Conservation (phyloP, 805 yeast species). For the Isabelozyma gotoi region DNA sequence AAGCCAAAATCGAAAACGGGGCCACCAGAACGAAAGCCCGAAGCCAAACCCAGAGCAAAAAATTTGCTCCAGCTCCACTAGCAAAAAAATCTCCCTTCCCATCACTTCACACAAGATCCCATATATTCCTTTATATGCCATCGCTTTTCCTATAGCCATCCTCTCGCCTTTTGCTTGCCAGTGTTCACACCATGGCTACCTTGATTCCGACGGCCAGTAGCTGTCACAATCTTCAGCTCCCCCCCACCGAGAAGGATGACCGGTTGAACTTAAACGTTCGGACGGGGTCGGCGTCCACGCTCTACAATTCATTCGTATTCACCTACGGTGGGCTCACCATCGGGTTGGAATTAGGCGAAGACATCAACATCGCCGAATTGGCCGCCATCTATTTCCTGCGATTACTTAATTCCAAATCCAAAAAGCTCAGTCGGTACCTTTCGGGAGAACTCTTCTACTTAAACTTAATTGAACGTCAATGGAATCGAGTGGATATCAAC, state of each 20-base stretch:
- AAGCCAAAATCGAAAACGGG: too few species aligned
- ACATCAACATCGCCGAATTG: slow-evolving; percentile 40
- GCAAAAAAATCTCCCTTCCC: too few species aligned
- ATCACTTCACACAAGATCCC: too few species aligned
- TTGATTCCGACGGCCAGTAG: slow-evolving; percentile 63
- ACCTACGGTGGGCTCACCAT: slow-evolving; percentile 69
- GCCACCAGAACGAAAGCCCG: too few species aligned
- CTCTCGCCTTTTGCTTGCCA: too few species aligned
- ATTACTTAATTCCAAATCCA: slow-evolving; percentile 19
- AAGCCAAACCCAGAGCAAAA: too few species aligned
- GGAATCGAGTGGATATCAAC: slow-evolving; percentile 47
- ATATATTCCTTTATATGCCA: too few species aligned
- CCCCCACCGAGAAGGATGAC: slow-evolving; percentile 53
- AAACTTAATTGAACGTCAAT: slow-evolving; percentile 55
- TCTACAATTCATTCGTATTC: slow-evolving; percentile 58
- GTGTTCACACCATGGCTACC: slow-evolving; percentile 61
- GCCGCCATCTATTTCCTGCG: slow-evolving; percentile 35
- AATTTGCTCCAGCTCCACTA: too few species aligned
- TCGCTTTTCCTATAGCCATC: not conserved
- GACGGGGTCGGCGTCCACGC: slow-evolving; percentile 64
- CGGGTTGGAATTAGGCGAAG: slow-evolving; percentile 46
- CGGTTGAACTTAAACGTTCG: slow-evolving; percentile 57
- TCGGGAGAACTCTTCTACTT: slow-evolving; percentile 66
- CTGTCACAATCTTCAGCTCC: slow-evolving; percentile 57
- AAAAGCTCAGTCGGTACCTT: slow-evolving; percentile 37